Evolutionary conservation across 352 stramenopile genomes (phyloP).

Genomic region (Phytophthora sojae): DNA sequence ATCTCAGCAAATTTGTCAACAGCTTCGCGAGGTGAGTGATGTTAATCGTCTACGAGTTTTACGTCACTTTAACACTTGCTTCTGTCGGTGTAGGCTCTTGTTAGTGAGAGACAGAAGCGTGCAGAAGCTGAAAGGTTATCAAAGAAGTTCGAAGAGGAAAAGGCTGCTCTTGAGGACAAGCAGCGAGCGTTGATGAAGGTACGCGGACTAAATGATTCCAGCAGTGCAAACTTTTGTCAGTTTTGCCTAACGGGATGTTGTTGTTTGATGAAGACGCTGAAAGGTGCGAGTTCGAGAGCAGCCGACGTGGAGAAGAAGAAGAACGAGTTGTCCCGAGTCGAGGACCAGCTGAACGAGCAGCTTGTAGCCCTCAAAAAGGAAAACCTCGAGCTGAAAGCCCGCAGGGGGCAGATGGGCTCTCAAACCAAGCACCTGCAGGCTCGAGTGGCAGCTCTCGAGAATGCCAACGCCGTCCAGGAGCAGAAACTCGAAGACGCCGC

Average conservation of each 20-base stretch:
- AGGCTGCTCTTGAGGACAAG: slow-evolving; percentile 57
- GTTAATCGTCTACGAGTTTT: background rate
- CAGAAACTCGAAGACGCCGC: slow-evolving; percentile 48
- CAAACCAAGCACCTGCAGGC: slow-evolving; percentile 63
- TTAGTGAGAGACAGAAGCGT: slow-evolving; percentile 20
- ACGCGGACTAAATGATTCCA: background rate
- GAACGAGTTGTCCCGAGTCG: slow-evolving; percentile 35
- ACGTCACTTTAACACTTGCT: too few relatives aligned
- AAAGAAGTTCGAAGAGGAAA: slow-evolving; percentile 45
- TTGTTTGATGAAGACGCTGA: slow-evolving; percentile 39
- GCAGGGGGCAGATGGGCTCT: slow-evolving; percentile 42
- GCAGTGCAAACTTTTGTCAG: background rate
- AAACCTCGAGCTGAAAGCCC: slow-evolving; percentile 63
- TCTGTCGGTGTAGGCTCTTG: slow-evolving; percentile 14
- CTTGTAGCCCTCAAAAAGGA: slow-evolving; percentile 57
- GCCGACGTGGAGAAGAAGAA: slow-evolving; percentile 55
- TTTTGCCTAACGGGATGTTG: background rate
- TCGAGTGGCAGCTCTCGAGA: slow-evolving; percentile 52
- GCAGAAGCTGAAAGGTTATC: slow-evolving; percentile 22
- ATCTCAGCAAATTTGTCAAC: slow-evolving; percentile 19
- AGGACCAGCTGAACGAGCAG: slow-evolving; percentile 53
- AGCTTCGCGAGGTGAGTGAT: slow-evolving; percentile 31
- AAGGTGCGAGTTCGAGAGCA: slow-evolving; percentile 43
- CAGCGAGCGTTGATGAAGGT: slow-evolving; percentile 46
- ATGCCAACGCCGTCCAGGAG: slow-evolving; percentile 33